Evolutionary conservation across 768 basidiomycete species (phyloP), one percentile per base, ranked within the genome.

Genomic region (Calvatia gigantea): DNA sequence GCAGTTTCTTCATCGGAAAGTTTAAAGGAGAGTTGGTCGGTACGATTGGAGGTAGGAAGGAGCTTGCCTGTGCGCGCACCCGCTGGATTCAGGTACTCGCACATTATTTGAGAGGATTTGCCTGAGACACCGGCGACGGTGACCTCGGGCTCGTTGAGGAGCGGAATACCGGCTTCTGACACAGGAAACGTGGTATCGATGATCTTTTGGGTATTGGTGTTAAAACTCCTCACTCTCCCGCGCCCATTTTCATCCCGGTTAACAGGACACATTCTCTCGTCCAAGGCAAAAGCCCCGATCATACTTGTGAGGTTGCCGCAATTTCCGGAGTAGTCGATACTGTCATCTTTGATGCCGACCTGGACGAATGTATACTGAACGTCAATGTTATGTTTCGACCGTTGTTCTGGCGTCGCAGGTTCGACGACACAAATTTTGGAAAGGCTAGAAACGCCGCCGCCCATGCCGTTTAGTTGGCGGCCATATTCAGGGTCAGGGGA

Each of bases 381-480:
- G 47, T 87, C 81, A 37, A 83, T 73, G 15, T 32, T 48, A 29
- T 48, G 46, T 42, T 58, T 42, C 19, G 58, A 50, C 17, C 35
- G 33, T 53, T 80, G 79, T 9, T 67, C 68, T 1, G 68, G 62
- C 0, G 79, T 74, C 5, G 85, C 75, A 41, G 73, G 54, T 6
- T 77, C 80, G 2, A 91, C 82, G 43, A 91, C 79, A 60, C 81
- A 82, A 14, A 90, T 80, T 64, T 92, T 92, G 32, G 86, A 88
- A 5, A 89, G 75, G 54, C 85, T 87, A 14, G 85, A 86, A 7
- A 87, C 70, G 3, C 89, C 89, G 5, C 89, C 87, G 7, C 89
- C 89, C 86, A 91, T 88, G 9, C 89, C 89, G 60, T 92, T 84
- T 12, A 91, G 73, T 67, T 92, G 89, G 14, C 87, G 73, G 1